Evolutionary conservation across 139 green algal species (phyloP).

Genomic region (Chara braunii): DNA sequence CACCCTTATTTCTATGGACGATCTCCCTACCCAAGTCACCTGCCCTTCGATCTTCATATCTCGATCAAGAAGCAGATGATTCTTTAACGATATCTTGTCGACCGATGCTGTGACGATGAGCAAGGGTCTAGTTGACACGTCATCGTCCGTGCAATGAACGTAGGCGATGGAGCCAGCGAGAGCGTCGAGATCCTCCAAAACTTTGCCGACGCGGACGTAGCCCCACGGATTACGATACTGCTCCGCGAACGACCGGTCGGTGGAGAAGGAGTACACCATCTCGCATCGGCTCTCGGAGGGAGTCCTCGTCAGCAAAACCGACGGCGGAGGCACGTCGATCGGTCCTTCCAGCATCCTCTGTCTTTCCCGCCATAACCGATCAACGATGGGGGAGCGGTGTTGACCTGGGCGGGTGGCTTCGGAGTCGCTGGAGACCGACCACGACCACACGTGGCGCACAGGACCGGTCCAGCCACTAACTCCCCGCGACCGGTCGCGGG

Average conservation of each 20-base stretch:
- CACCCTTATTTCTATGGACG: constrained; percentile 69
- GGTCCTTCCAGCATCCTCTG: background rate
- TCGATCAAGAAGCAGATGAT: constrained; percentile 7
- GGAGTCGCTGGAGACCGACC: background rate
- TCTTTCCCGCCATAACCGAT: constrained; percentile 11
- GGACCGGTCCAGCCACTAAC: background rate
- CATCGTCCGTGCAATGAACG: constrained; percentile 35
- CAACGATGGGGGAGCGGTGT: background rate
- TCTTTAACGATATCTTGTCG: constrained; percentile 23
- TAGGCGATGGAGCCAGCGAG: constrained; percentile 69
- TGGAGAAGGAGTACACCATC: constrained; percentile 54
- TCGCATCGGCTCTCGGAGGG: background rate
- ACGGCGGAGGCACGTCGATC: background rate
- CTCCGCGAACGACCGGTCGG: constrained; percentile 28
- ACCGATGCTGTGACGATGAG: constrained; percentile 41
- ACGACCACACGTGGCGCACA: background rate
- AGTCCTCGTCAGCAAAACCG: constrained; percentile 1
- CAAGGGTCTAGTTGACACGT: constrained; percentile 19
- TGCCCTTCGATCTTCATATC: constrained; percentile 40
- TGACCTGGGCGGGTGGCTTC: constrained; percentile 5
- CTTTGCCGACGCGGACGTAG: constrained; percentile 55
- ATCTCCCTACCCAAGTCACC: constrained; percentile 68
- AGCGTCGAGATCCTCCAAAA: constrained; percentile 78
- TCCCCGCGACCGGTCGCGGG: background rate
- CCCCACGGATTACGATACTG: constrained; percentile 72